Base-by-base conservation (phyloP, 768 basidiomycete species). In the Phaffia australis region DNA sequence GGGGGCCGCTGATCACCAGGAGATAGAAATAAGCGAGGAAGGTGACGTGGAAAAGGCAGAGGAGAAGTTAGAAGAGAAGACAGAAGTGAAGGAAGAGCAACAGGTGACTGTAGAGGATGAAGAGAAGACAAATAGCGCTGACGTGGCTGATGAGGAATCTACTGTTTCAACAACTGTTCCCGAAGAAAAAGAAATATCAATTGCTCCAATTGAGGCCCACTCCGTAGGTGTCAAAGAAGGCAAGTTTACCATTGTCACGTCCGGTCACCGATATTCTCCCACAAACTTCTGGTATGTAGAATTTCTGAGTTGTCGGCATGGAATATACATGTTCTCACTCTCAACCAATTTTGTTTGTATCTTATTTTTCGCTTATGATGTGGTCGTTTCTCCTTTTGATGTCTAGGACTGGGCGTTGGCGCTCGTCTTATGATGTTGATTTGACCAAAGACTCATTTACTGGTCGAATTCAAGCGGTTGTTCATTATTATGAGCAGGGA, bases 401-500 rank as follows among this genome's bases (percentile, higher is more conserved):
- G 18, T 50, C 9, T 63, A 94, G 93, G 92, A 87, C 92, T 32
- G 94, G 94, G 46, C 81, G 92, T 74, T 98, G 94, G 94, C 83
- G 93, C 49, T 92, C 91, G 7, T 82, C 86, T 70, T 98, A 95
- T 75, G 74, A 79, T 11, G 79, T 95, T 58, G 84, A 94, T 74
- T 75, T 88, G 49, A 81, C 80, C 21, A 79, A 81, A 50, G 81
- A 82, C 62, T 81, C 77, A 66, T 79, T 95, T 6, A 76, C 77
- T n/a, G 92, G 91, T 0, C 83, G 79, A 71, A 83, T 95, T 19
- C 79, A 86, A 9, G 82, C 88, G 54, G 88, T 91, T 72, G 86
- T 97, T 16, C 95, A 99, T 76, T 98, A 98, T 74, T 98, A 93
- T 73, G 95, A 99, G 75, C 90, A 95, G 74, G 94, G 94, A 71